Base-by-base conservation (phyloP, 345 rosid genomes). In the Sonneratia caseolaris region DNA sequence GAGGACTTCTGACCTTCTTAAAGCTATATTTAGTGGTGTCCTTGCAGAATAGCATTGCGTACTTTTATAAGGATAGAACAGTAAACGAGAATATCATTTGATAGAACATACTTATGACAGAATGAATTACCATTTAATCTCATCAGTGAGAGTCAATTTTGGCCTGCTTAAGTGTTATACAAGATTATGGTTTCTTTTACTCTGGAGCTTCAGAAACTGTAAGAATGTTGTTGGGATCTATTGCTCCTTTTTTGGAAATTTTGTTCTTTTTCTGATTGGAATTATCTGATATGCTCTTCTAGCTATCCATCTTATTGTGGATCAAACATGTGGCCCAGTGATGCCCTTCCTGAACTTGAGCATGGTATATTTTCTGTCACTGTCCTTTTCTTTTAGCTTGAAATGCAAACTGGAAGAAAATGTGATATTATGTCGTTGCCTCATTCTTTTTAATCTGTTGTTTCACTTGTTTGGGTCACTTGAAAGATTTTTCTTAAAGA, bases 221-320 rank as follows among this genome's bases (percentile, higher is more conserved):
- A 53, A 53, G 57, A 53, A 53, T 53, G 57, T 19, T 4, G 15
- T 19, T 18, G 15, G 15, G 6, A 15, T 3, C 14, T 9, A 10
- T 42, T 47, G 14, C 51, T 47, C 51, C 5, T 49, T 53, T 53
- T 53, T 19, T 53, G 21, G 7, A 24, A 21, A 49, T 76, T 66
- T 59, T 73, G 47, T 47, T 73, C 69, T 64, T 71, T 55, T 64
- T 0, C 36, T 69, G 37, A 36, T 66, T 37, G 43, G 21, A 37
- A 9, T 37, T 2, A 42, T 16, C 12, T 66, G 36, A n/a, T 40
- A 36, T 11, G 45, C 21, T 67, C 36, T 68, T 68, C 27, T 68
- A 93, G 98, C 82, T 91, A 89, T 84, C 96, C 93, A 70, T 86
- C 86, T 47, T 89, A 89, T 76, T 93, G 98, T 76, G 89, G 97